Percentiles rank a stretch among this genome's conserved stretches.
Conservation (phyloP, 257 asterid genomes). For the Gynochthodes officinalis region DNA sequence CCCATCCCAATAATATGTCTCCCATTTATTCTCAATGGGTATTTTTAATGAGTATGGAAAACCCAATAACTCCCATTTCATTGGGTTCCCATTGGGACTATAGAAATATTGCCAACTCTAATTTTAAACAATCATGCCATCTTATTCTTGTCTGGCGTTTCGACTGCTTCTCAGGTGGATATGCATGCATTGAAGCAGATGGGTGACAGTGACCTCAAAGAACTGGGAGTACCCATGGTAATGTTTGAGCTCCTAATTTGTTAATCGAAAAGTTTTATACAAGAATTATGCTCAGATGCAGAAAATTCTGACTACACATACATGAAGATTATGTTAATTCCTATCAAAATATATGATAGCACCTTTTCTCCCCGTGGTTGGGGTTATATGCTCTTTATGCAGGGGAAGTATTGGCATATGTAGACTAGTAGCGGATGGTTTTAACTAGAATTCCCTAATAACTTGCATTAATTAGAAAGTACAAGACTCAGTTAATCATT, state of each 20-base stretch:
- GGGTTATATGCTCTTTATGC: neutral
- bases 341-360: neutral
- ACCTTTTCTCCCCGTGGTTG: neutral
- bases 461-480: neutral
- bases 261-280: slow-evolving; percentile 4
- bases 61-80: too few relatives aligned
- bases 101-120: too few relatives aligned
- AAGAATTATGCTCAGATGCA: neutral
- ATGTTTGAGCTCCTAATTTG: slow-evolving; percentile 15
- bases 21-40: too few relatives aligned
- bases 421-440: neutral
- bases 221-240: slow-evolving; percentile 96
- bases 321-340: neutral
- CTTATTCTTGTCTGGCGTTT: neutral
- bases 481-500: neutral
- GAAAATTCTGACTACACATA: neutral
- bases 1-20: too few relatives aligned
- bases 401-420: neutral
- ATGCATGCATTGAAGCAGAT: slow-evolving; percentile 85
- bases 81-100: too few relatives aligned
- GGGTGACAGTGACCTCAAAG: slow-evolving; percentile 86
- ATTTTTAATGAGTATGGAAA: too few relatives aligned
- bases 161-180: slow-evolving; percentile 68
- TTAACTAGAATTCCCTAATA: neutral
- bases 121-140: neutral